These are phyloP conservation scores for Thermothielavioides terrestris DNA, from an alignment of 495 filamentous ascomycete species.

Conservation along the genomic window DNA sequence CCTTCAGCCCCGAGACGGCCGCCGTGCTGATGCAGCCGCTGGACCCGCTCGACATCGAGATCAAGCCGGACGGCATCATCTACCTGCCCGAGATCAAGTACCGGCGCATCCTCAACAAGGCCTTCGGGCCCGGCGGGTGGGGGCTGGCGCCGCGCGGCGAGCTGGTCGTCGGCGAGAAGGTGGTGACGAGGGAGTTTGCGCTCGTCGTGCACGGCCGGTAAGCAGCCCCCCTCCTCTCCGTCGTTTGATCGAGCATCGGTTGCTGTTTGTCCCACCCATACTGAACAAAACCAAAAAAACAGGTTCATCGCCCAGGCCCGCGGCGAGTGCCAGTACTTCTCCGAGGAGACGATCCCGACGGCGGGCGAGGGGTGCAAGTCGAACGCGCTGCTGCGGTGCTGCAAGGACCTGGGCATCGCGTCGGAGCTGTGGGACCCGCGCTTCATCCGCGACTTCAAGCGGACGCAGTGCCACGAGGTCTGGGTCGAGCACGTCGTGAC, in stretches of 20 bases:
- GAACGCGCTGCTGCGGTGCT: constrained; percentile 92
- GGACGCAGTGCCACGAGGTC: constrained; percentile 55
- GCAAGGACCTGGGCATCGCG: constrained; percentile 93
- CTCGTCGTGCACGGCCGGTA: constrained; percentile 84
- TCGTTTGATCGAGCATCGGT: no score
- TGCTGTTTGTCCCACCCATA: constrained; percentile 6
- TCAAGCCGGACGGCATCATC: constrained; percentile 93
- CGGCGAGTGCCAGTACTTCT: constrained; percentile 93
- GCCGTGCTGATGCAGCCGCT: constrained; percentile 62
- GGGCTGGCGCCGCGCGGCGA: constrained; percentile 85
- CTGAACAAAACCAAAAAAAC: not conserved
- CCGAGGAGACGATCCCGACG: constrained; percentile 85
- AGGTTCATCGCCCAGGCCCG: constrained; percentile 88
- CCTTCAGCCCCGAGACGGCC: constrained; percentile 70
- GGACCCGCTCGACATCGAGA: constrained; percentile 71
- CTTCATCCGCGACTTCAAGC: constrained; percentile 68
- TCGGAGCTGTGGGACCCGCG: constrained; percentile 95
- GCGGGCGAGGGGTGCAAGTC: constrained; percentile 96
- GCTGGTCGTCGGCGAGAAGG: constrained; percentile 77
- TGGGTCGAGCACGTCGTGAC: constrained; percentile 58
- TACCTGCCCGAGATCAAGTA: constrained; percentile 99
- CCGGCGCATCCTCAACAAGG: constrained; percentile 76
- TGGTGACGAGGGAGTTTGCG: constrained; percentile 92
- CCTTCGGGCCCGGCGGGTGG: constrained; percentile 95
- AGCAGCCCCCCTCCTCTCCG: constrained; percentile 23